Percentiles rank a stretch among this genome's conserved stretches.
These are phyloP conservation scores for Aspergillus biplanus DNA, from an alignment of 495 filamentous ascomycete genomes.

Conservation along the genomic window DNA sequence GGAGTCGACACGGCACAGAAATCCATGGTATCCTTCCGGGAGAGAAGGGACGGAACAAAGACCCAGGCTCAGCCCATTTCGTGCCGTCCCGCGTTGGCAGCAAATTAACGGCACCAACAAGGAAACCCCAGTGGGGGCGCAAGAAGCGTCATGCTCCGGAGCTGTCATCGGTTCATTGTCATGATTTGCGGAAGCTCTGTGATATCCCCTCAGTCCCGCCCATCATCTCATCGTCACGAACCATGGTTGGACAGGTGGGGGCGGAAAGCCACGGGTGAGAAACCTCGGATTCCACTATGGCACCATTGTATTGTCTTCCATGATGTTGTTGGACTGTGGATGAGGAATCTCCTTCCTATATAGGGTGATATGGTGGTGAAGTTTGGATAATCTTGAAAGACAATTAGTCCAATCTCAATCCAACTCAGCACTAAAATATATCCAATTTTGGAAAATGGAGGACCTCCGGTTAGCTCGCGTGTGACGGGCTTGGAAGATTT, in stretches of 20 bases:
- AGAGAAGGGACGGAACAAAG: neutral
- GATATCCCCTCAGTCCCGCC: constrained; percentile 5
- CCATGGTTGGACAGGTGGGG: constrained; percentile 9
- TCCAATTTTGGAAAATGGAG: too few species aligned
- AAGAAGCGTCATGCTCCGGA: neutral
- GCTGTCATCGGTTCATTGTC: neutral
- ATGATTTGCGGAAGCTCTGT: constrained; percentile 14
- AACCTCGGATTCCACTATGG: neutral
- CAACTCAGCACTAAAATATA: too few species aligned
- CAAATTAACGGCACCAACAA: neutral
- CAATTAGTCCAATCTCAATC: too few species aligned
- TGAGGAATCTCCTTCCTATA: neutral
- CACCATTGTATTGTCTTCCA: neutral
- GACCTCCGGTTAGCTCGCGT: too few species aligned
- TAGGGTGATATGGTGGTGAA: neutral
- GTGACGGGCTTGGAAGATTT: neutral
- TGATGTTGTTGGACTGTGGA: neutral
- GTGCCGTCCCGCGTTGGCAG: constrained; percentile 12
- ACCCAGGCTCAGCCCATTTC: constrained; percentile 12
- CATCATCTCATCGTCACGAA: constrained; percentile 1
- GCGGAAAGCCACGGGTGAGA: neutral
- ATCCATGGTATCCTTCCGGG: neutral
- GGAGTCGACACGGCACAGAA: constrained; percentile 15
- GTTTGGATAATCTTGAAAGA: neutral
- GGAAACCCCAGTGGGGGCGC: neutral